These are phyloP conservation scores for Myochromella boudieri DNA, from an alignment of 768 basidiomycete genomes.

Conservation along the genomic window DNA sequence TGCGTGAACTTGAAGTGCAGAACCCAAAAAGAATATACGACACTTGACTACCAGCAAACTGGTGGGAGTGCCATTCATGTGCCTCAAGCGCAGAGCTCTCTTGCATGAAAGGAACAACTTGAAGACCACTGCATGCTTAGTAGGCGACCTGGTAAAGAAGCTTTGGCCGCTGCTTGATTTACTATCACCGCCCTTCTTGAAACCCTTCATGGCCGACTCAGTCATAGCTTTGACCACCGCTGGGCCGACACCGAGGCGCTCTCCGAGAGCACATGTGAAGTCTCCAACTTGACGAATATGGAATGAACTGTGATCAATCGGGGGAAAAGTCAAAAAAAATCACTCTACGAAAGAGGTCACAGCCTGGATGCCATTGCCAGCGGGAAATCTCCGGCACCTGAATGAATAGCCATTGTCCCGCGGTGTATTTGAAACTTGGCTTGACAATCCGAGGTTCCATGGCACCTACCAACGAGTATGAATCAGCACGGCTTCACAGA, in stretches of 20 bases:
- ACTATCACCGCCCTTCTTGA: conserved; percentile 65
- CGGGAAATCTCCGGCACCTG: conserved; percentile 83
- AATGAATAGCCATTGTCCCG: conserved; percentile 91
- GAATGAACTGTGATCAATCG: conserved; percentile 85
- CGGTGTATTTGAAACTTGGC: conserved; percentile 87
- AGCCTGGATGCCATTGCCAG: conserved; percentile 94
- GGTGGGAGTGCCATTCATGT: no score
- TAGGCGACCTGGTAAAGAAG: no score
- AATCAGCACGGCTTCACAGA: not conserved
- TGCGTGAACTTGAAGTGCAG: no score
- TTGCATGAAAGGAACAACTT: no score
- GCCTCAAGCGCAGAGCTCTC: no score
- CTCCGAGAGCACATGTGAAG: conserved; percentile 80
- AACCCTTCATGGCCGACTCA: conserved; percentile 72
- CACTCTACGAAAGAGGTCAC: conserved; percentile 28
- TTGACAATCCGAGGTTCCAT: conserved; percentile 94
- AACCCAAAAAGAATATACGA: no score
- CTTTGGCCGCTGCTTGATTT: conserved; percentile 59
- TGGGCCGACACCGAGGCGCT: conserved; percentile 75
- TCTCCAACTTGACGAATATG: conserved; percentile 95
- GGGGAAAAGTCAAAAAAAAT: no score
- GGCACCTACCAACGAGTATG: conserved; percentile 50
- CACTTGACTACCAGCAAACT: no score
- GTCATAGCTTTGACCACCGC: conserved; percentile 78
- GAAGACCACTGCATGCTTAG: no score